Evolutionary conservation across 2,329 filamentous ascomycete species (phyloP).

Genomic region (Neopestalotiopsis sp.): DNA sequence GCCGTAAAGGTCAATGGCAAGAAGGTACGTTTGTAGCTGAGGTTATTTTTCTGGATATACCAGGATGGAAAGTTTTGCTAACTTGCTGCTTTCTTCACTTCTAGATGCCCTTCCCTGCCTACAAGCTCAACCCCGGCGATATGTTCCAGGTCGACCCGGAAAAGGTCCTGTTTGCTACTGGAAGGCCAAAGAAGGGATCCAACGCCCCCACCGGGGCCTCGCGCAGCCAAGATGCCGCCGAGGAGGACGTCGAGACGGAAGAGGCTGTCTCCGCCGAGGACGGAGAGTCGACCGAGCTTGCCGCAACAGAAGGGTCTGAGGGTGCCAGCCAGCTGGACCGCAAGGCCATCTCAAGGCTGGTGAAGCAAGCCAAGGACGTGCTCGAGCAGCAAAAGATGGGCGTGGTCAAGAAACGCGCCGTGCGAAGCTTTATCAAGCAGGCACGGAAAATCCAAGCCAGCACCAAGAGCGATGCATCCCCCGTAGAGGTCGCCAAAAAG

Average conservation of each 20-base stretch:
- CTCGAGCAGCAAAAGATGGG: constrained; percentile 61
- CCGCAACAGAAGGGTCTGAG: constrained; percentile 40
- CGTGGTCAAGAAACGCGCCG: constrained; percentile 75
- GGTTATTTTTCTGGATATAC: background rate
- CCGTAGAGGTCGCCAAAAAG: constrained; percentile 55
- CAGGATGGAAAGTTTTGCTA: background rate
- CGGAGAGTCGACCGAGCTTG: constrained; percentile 35
- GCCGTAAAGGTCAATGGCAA: constrained; percentile 95
- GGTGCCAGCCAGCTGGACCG: constrained; percentile 32
- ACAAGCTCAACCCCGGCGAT: constrained; percentile 94
- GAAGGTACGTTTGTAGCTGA: constrained; percentile 63
- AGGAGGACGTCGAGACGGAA: constrained; percentile 30
- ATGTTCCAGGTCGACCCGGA: constrained; percentile 96
- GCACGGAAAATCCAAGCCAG: constrained; percentile 67
- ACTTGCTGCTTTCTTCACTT: background rate
- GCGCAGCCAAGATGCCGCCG: constrained; percentile 23
- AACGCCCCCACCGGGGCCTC: constrained; percentile 30
- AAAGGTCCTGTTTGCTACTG: constrained; percentile 86
- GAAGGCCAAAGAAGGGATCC: constrained; percentile 64
- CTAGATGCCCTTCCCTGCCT: constrained; percentile 90
- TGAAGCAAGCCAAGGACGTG: constrained; percentile 63
- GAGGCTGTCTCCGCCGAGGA: constrained; percentile 20
- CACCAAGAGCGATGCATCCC: constrained; percentile 41
- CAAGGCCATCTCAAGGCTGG: constrained; percentile 53
- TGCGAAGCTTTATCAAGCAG: constrained; percentile 73